These are phyloP conservation scores for Mycosphaerella sp. DNA, from an alignment of 2,329 filamentous ascomycete species.

Conservation along the genomic window DNA sequence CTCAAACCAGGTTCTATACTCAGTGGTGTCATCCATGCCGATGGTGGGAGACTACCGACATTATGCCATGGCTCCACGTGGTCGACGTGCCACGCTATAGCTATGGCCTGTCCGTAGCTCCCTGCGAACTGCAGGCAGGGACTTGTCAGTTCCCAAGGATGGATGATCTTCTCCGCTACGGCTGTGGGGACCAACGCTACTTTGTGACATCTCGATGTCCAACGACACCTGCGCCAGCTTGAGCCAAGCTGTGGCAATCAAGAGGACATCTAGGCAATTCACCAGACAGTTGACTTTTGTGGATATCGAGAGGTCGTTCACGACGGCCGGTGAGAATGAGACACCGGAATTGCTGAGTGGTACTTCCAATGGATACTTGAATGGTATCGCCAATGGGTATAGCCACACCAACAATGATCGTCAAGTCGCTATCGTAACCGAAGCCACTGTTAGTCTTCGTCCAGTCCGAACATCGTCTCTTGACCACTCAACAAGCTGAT, in stretches of 20 bases:
- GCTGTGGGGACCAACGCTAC: background rate
- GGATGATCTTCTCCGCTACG: background rate
- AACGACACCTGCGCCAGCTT: background rate
- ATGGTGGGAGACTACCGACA: background rate
- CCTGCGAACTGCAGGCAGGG: background rate
- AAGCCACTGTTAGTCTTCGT: conserved; percentile 36
- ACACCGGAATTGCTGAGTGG: background rate
- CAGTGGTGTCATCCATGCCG: too few species aligned
- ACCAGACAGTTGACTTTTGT: conserved; percentile 3
- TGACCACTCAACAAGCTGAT: background rate
- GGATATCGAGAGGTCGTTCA: background rate
- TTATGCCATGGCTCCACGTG: background rate
- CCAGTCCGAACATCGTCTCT: too few species aligned
- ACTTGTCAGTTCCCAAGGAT: background rate
- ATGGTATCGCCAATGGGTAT: background rate
- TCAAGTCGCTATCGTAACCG: conserved; percentile 39
- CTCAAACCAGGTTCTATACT: too few species aligned
- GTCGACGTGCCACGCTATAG: background rate
- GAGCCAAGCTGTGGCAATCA: background rate
- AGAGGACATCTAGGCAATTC: background rate
- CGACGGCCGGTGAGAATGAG: conserved; percentile 2
- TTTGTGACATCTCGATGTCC: background rate
- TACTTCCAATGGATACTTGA: background rate
- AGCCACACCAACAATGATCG: background rate
- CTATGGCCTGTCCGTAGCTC: background rate